A percentile compares a stretch with the other conserved stretches of the same genome.
Conservation (phyloP, 2,329 filamentous ascomycete genomes). For the Apiospora hydei region DNA sequence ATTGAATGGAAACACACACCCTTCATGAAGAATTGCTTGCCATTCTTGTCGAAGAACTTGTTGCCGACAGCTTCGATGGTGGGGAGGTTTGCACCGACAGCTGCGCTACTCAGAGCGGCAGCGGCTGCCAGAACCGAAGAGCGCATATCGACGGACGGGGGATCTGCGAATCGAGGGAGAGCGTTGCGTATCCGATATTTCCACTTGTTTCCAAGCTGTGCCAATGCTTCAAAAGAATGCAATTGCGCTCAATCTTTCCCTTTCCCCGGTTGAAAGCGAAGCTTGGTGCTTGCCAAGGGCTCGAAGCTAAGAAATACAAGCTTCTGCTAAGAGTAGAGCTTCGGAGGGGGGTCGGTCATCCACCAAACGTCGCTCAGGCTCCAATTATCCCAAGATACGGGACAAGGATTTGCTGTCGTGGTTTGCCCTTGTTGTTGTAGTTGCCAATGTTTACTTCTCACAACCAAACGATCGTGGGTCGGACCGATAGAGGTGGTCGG, state of each 20-base stretch:
- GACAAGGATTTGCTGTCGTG: background rate
- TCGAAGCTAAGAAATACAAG: constrained; percentile 11
- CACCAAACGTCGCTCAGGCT: background rate
- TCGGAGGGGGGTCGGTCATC: background rate
- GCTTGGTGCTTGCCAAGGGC: constrained; percentile 4
- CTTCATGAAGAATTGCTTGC: constrained; percentile 85
- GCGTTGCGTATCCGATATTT: background rate
- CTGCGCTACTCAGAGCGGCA: constrained; percentile 44
- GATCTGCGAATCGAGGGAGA: background rate
- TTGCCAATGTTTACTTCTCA: background rate
- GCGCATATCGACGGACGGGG: constrained; percentile 46
- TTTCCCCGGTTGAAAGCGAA: background rate
- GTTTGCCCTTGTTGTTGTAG: background rate
- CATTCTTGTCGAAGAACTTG: constrained; percentile 86
- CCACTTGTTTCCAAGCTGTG: constrained; percentile 14
- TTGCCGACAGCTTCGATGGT: constrained; percentile 68
- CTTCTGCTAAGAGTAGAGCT: background rate
- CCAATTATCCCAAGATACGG: background rate
- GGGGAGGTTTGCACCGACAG: constrained; percentile 50
- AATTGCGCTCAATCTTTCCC: background rate
- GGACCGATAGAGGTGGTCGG: constrained; percentile 2
- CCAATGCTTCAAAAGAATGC: background rate
- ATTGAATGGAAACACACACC: constrained; percentile 54
- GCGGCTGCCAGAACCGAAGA: constrained; percentile 40
- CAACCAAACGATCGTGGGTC: constrained; percentile 20